phyloP scores from a whole-genome alignment of 1,284 basidiomycete species.

The Cystobasidiaceae sp. region DNA sequence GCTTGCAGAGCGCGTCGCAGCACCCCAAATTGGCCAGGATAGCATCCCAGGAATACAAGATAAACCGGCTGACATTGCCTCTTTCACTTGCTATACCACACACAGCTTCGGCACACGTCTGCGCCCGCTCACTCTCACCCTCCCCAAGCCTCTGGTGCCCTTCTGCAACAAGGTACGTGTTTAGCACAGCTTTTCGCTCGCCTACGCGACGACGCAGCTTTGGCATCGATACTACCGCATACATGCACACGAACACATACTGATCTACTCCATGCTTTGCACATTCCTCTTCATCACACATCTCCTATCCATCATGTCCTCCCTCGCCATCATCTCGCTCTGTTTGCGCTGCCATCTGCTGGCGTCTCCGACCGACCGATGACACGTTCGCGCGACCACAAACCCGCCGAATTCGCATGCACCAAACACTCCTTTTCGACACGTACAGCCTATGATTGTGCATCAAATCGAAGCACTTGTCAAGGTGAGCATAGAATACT shows the following conservation, averaged over 20 bases:
- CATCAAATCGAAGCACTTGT: slow-evolving; percentile 55
- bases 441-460: slow-evolving; percentile 33
- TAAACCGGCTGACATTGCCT: not conserved
- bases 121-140: slow-evolving; percentile 53
- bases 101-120: slow-evolving; percentile 41
- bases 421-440: not conserved
- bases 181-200: slow-evolving; percentile 1
- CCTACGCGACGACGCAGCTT: not conserved
- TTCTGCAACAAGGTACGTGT: slow-evolving; percentile 46
- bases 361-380: no score
- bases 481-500: slow-evolving; percentile 46
- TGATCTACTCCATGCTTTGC: not conserved
- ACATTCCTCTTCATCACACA: not conserved
- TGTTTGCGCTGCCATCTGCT: no score
- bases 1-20: no score
- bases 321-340: not conserved
- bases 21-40: no score
- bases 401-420: not conserved
- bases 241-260: no score
- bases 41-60: no score
- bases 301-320: not conserved
- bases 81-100: not conserved
- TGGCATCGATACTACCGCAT: no score
- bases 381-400: no score
- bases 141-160: slow-evolving; percentile 54